phyloP scores from a whole-genome alignment of 257 asterid genomes.

The Gentiana straminea region DNA sequence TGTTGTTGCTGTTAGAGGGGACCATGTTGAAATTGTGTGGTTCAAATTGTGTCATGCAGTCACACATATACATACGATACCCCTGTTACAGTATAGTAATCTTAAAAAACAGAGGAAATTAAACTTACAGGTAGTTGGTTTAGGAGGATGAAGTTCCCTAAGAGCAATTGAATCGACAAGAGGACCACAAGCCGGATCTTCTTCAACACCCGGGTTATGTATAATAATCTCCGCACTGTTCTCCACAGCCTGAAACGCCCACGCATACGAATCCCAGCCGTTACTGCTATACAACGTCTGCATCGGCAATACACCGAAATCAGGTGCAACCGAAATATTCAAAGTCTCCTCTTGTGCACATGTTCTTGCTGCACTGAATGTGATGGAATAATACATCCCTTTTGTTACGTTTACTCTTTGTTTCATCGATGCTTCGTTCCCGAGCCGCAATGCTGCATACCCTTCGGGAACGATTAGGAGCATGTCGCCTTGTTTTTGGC shows the following conservation, averaged over 20 bases:
- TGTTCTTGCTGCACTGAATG: slow-evolving; percentile 88
- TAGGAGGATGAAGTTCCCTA: slow-evolving; percentile 71
- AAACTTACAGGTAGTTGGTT: slow-evolving; percentile 59
- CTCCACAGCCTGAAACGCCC: slow-evolving; percentile 58
- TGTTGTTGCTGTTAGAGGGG: no score
- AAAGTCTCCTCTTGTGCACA: slow-evolving; percentile 86
- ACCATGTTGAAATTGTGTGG: no score
- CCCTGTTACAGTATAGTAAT: neutral
- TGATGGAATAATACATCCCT: slow-evolving; percentile 73
- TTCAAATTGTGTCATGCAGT: no score
- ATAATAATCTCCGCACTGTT: slow-evolving; percentile 40
- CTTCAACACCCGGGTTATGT: slow-evolving; percentile 86
- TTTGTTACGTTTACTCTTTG: slow-evolving; percentile 50
- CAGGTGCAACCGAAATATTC: slow-evolving; percentile 73
- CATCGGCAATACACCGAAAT: slow-evolving; percentile 65
- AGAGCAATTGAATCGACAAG: slow-evolving; percentile 76
- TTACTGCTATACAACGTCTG: slow-evolving; percentile 82
- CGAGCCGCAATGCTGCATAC: slow-evolving; percentile 75
- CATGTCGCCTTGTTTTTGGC: slow-evolving; percentile 99
- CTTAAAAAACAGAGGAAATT: neutral
- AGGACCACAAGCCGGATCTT: slow-evolving; percentile 97
- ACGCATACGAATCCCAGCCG: slow-evolving; percentile 94
- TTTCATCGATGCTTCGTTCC: slow-evolving; percentile 85
- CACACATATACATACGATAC: no score
- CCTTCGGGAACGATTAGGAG: slow-evolving; percentile 89